Evolutionary conservation across 2,329 filamentous ascomycete species (phyloP), one percentile per base, ranked within the genome.

Genomic region (Colletotrichum tropicicola): DNA sequence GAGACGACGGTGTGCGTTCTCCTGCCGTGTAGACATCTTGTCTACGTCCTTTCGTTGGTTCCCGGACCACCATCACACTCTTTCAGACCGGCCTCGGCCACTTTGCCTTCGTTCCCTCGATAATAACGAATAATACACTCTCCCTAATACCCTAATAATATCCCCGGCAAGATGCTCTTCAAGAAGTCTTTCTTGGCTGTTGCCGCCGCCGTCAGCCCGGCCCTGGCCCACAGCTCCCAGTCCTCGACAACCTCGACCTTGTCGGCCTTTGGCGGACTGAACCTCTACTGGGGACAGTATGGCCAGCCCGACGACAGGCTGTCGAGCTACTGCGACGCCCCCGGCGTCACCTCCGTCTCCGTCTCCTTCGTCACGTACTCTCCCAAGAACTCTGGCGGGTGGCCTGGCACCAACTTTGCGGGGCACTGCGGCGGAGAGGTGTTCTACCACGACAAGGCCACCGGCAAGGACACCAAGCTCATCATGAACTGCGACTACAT

Each of bases 221-320:
- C 53, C 39, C 27, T 68, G 37, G 66, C 66, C 25, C 41, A 54
- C 44, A 39, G 7, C 48, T 25, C 21, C 56, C 19, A 44, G 21
- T 10, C 43, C 17, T 32, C 27, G 25, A 44, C 52, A 15, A 56
- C 32, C 1, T 23, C 32, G 0, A 41, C 51, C n/a, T 43, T 35
- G 13, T 17, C 37, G 39, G 44, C 45, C 17, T 35, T 49, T 47
- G 76, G 75, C 35, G 73, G 72, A 13, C 70, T 80, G n/a, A 79
- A 79, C 68, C 77, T 77, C 27, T 80, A 81, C 71, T 81, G 78
- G 77, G 79, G 80, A 12, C 79, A 81, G 73, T 61, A 68, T 17
- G 71, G 73, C 5, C 52, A 53, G 17, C 15, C 58, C 19, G 55
- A 56, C 25, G 75, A 79, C 21, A 49, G 72, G 23, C 73, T 82